These are phyloP conservation scores for Medicago ruthenica DNA, from an alignment of 306 rosid genomes.

Conservation along the genomic window DNA sequence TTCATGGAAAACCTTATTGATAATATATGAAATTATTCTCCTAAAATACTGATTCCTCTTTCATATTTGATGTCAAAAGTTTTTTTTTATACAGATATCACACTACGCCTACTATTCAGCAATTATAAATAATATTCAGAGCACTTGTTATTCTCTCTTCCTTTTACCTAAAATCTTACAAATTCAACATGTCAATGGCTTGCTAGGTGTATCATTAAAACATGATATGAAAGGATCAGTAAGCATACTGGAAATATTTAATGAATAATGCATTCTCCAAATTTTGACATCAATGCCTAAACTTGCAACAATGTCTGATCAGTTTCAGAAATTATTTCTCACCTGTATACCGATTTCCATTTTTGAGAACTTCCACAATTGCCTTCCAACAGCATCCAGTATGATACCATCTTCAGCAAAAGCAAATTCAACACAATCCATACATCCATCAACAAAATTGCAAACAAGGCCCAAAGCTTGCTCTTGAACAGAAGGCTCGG, in stretches of 20 bases:
- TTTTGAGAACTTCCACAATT: constrained; percentile 62
- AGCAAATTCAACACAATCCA: constrained; percentile 65
- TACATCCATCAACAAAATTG: constrained; percentile 87
- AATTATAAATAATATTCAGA: no score
- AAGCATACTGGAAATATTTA: constrained; percentile 6
- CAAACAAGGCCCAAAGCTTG: constrained; percentile 87
- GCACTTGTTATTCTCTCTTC: no score
- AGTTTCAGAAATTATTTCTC: constrained; percentile 48
- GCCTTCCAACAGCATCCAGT: constrained; percentile 82
- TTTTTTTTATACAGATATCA: no score
- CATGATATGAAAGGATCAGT: neutral
- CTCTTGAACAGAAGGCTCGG: constrained; percentile 85
- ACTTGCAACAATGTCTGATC: constrained; percentile 21
- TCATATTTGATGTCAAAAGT: no score
- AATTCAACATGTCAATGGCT: neutral
- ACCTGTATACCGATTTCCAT: constrained; percentile 87
- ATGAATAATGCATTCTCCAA: constrained; percentile 18
- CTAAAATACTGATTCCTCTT: no score
- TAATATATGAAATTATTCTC: no score
- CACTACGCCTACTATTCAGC: no score
- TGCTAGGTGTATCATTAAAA: constrained; percentile 29
- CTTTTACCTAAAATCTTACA: no score
- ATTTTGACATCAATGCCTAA: constrained; percentile 13
- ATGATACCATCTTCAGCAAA: constrained; percentile 78
- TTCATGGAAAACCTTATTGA: no score